Evolutionary conservation across 1,284 basidiomycete genomes (phyloP), one percentile per base, ranked within the genome.

Genomic region (Cryptococcus sp.): DNA sequence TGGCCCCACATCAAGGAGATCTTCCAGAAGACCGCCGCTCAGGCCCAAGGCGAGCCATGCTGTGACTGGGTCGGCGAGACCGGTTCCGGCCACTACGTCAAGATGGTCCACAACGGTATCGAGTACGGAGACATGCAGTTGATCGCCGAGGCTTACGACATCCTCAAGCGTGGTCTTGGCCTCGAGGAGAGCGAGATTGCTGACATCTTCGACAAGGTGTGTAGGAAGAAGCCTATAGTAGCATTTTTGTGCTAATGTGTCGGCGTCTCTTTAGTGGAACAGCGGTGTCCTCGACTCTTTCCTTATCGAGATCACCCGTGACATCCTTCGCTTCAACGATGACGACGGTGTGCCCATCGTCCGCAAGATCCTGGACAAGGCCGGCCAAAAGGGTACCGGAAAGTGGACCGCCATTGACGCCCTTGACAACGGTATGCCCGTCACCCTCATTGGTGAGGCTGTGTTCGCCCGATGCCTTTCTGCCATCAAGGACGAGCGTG

Each of bases 91-190:
- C 96, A 97, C 86, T 97, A 97, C 74, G 93, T 78, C 73, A 78
- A 79, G 75, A 80, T 80, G 78, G 78, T 80, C 62, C 78, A 82
- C 80, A 82, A 82, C 78, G 81, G 93, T 84, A 97, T 97, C 80
- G 93, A 97, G 81, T 99, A 99, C 81, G 96, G 96, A 81, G 96
- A 99, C 83, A 99, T 99, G 96, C 96, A 99, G 81, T 84, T 99
- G 78, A 99, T 99, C 73, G 91, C 93, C 68, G 96, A 99, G 82
- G 93, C 90, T 19, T 97, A 96, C 80, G 93, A 98, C 79, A 97
- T 99, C 80, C 88, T 99, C 78, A 96, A 95, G 80, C 90, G 92
- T 71, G 96, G 95, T 69, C 88, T 99, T 71, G 91, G 88, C 66
- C 84, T 96, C 63, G 59, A 77, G 42, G 90, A 93, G 73, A 83